phyloP scores from a whole-genome alignment of 2,329 filamentous ascomycete genomes.

The Colletotrichum costaricense region DNA sequence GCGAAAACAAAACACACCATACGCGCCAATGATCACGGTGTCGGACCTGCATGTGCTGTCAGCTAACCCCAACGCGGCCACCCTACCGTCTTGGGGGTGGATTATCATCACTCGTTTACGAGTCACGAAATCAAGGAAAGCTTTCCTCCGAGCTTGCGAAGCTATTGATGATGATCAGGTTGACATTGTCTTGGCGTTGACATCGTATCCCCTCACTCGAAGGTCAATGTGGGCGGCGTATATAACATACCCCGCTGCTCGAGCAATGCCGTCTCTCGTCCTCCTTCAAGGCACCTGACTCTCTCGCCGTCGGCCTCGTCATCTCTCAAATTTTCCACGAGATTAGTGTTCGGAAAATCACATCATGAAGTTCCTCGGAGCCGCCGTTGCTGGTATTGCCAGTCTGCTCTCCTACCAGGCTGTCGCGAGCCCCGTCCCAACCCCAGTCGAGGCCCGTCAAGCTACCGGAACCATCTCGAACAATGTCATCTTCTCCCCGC shows the following conservation, averaged over 20 bases:
- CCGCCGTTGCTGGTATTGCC: slow-evolving; percentile 24
- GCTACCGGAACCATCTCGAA: slow-evolving; percentile 37
- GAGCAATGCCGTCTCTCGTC: background rate
- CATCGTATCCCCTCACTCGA: background rate
- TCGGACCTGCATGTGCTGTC: slow-evolving; percentile 19
- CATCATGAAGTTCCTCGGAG: slow-evolving; percentile 26
- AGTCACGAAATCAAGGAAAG: slow-evolving; percentile 25
- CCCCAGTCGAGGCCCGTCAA: slow-evolving; percentile 29
- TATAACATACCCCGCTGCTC: slow-evolving; percentile 14
- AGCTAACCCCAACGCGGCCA: slow-evolving; percentile 19
- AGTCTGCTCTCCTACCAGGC: slow-evolving; percentile 21
- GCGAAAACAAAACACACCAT: slow-evolving; percentile 1
- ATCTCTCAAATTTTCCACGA: background rate
- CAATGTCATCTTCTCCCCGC: slow-evolving; percentile 54
- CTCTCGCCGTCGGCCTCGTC: background rate
- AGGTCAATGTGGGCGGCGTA: slow-evolving; percentile 3
- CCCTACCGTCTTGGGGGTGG: slow-evolving; percentile 20
- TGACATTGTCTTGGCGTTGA: slow-evolving; percentile 15
- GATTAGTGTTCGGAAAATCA: background rate
- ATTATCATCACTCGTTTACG: slow-evolving; percentile 8
- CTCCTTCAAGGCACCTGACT: slow-evolving; percentile 5
- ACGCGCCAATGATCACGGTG: slow-evolving; percentile 27
- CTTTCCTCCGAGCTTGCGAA: slow-evolving; percentile 4
- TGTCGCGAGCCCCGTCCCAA: slow-evolving; percentile 24
- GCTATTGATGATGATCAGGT: background rate